These are phyloP conservation scores for Wickerhamomyces xylosicus DNA, from an alignment of 805 yeast genomes.

Conservation along the genomic window DNA sequence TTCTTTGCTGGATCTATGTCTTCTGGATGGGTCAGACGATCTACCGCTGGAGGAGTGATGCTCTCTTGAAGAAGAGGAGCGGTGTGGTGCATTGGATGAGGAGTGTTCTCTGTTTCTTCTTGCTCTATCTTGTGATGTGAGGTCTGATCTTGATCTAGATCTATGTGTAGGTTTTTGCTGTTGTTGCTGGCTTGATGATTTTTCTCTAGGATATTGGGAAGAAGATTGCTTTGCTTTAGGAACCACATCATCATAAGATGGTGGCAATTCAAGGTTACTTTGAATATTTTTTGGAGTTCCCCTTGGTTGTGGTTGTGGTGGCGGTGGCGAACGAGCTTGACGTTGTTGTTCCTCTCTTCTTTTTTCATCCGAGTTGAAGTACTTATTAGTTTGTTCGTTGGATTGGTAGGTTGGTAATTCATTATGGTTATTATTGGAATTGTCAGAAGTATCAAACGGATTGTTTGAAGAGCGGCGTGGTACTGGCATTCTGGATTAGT, in stretches of 20 bases:
- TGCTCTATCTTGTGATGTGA: background rate
- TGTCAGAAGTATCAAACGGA: constrained; percentile 36
- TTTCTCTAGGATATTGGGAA: constrained; percentile 45
- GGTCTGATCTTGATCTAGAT: constrained; percentile 11
- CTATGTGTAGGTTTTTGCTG: too few relatives aligned
- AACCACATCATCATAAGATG: constrained; percentile 63
- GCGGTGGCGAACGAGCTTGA: too few relatives aligned
- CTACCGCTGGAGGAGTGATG: constrained; percentile 8
- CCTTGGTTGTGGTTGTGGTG: too few relatives aligned
- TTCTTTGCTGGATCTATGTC: constrained; percentile 10
- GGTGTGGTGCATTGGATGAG: background rate
- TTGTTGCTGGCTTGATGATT: too few relatives aligned
- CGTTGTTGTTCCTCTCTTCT: constrained; percentile 9
- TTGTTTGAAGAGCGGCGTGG: constrained; percentile 29
- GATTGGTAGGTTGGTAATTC: constrained; percentile 23
- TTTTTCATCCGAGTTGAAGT: constrained; percentile 20
- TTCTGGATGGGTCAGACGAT: constrained; percentile 7
- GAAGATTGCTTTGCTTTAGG: constrained; percentile 31
- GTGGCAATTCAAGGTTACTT: constrained; percentile 32
- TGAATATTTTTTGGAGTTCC: too few relatives aligned
- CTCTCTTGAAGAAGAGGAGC: constrained; percentile 12
- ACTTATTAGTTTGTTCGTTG: constrained; percentile 23
- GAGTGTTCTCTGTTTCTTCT: background rate
- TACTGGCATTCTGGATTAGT: constrained; percentile 9
- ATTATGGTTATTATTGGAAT: constrained; percentile 20